These are phyloP conservation scores for Phascolomyces articulosus DNA, from an alignment of 371 early-diverging fungal species.

Conservation along the genomic window DNA sequence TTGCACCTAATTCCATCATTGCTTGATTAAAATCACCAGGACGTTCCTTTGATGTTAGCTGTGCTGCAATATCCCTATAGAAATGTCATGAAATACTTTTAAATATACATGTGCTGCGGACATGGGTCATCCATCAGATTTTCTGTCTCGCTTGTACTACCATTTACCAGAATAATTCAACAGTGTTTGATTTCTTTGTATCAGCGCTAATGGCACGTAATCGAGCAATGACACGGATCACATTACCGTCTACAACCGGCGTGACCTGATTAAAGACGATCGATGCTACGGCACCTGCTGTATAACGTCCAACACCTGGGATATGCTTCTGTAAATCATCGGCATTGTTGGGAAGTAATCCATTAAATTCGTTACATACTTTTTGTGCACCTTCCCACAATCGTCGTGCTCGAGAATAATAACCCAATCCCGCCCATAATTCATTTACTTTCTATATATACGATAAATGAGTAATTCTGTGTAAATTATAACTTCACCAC, in stretches of 20 bases:
- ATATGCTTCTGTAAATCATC: constrained; percentile 62
- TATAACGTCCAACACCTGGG: constrained; percentile 76
- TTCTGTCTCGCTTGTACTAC: background rate
- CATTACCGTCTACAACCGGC: constrained; percentile 84
- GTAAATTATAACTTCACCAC: too few relatives aligned
- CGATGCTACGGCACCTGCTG: constrained; percentile 73
- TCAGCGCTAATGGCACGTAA: constrained; percentile 74
- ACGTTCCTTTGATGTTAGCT: constrained; percentile 52
- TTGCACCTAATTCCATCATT: constrained; percentile 84
- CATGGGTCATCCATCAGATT: too few relatives aligned
- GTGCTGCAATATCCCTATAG: constrained; percentile 60
- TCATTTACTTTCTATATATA: constrained; percentile 62
- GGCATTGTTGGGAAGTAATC: constrained; percentile 63
- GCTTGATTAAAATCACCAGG: constrained; percentile 88
- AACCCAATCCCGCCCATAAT: constrained; percentile 85
- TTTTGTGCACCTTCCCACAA: constrained; percentile 74
- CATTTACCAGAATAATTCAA: constrained; percentile 65
- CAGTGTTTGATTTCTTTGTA: constrained; percentile 61
- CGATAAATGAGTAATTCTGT: too few relatives aligned
- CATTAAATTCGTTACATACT: constrained; percentile 59
- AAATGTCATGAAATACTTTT: too few relatives aligned
- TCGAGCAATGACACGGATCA: constrained; percentile 76
- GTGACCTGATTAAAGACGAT: constrained; percentile 72
- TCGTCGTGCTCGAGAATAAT: constrained; percentile 77
- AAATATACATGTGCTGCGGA: too few relatives aligned